Conservation (phyloP, 1,284 basidiomycete genomes). For the Cutaneotrichosporon sp. region DNA sequence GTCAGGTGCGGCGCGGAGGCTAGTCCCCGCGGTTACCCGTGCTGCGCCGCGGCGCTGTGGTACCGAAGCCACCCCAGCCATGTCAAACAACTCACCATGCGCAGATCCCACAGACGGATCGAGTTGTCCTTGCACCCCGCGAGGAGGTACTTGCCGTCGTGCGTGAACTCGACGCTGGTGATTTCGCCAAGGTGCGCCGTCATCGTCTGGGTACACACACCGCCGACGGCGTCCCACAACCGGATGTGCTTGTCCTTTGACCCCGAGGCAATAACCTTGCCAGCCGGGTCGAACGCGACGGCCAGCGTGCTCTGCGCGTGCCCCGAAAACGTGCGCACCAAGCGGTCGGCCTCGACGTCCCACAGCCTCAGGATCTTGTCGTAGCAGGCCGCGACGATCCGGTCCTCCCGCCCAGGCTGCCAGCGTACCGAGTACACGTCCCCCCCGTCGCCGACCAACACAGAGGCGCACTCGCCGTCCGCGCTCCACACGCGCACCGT, state of each 20-base stretch:
- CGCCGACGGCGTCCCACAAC: constrained; percentile 58
- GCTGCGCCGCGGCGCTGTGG: too few relatives aligned
- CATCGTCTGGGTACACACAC: constrained; percentile 55
- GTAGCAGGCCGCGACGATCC: constrained; percentile 55
- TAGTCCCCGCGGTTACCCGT: too few relatives aligned
- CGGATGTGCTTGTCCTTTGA: constrained; percentile 57
- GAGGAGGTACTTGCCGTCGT: constrained; percentile 54
- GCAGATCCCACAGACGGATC: constrained; percentile 52
- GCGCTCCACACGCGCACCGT: constrained; percentile 56
- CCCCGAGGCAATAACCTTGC: constrained; percentile 55
- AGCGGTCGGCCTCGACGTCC: constrained; percentile 54
- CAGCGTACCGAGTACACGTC: constrained; percentile 57
- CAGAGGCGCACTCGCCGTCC: constrained; percentile 26
- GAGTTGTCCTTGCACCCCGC: constrained; percentile 58
- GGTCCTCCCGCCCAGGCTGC: constrained; percentile 49
- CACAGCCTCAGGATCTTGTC: constrained; percentile 57
- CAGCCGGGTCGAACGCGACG: constrained; percentile 55
- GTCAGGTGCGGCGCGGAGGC: too few relatives aligned
- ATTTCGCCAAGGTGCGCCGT: constrained; percentile 57
- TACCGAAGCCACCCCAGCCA: too few relatives aligned
- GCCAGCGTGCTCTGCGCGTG: constrained; percentile 55
- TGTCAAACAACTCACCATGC: too few relatives aligned
- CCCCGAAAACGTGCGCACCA: constrained; percentile 57
- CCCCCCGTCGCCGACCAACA: constrained; percentile 48
- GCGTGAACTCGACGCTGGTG: constrained; percentile 56